Conservation (phyloP, 371 early-diverging fungal genomes). For the Phascolomyces articulosus region DNA sequence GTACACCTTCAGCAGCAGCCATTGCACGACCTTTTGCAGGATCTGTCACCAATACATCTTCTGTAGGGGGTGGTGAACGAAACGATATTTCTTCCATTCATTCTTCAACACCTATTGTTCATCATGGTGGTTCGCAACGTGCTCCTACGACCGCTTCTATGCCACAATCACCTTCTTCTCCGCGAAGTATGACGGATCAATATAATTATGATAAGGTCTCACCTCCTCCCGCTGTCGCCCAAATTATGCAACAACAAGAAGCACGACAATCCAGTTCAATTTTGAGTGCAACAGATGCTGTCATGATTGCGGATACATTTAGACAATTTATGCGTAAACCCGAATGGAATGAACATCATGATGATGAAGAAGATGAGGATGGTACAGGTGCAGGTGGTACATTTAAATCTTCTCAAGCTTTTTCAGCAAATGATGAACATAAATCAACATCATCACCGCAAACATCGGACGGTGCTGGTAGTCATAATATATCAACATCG, state of each 20-base stretch:
- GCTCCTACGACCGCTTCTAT: neutral
- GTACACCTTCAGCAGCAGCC: neutral
- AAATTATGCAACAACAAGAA: slow-evolving; percentile 22
- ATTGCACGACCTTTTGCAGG: slow-evolving; percentile 12
- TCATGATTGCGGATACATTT: slow-evolving; percentile 57
- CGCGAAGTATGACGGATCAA: neutral
- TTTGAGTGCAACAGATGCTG: slow-evolving; percentile 49
- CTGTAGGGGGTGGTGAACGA: neutral
- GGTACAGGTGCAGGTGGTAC: too few relatives aligned
- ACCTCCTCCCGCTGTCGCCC: slow-evolving; percentile 2
- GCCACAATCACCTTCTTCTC: neutral
- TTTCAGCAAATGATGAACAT: too few relatives aligned
- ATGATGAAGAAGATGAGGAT: slow-evolving; percentile 26
- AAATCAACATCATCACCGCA: too few relatives aligned
- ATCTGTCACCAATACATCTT: slow-evolving; percentile 8
- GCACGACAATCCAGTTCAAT: slow-evolving; percentile 47
- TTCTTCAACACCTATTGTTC: slow-evolving; percentile 18
- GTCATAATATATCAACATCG: too few relatives aligned
- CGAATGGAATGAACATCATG: slow-evolving; percentile 48
- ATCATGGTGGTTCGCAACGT: slow-evolving; percentile 3
- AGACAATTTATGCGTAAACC: slow-evolving; percentile 57
- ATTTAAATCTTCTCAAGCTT: neutral
- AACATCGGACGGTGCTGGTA: too few relatives aligned
- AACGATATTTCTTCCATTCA: slow-evolving; percentile 18
- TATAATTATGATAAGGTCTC: neutral